These are phyloP conservation scores for Fragilariopsis cylindrus DNA, from an alignment of 108 stramenopile genomes.

Conservation along the genomic window DNA sequence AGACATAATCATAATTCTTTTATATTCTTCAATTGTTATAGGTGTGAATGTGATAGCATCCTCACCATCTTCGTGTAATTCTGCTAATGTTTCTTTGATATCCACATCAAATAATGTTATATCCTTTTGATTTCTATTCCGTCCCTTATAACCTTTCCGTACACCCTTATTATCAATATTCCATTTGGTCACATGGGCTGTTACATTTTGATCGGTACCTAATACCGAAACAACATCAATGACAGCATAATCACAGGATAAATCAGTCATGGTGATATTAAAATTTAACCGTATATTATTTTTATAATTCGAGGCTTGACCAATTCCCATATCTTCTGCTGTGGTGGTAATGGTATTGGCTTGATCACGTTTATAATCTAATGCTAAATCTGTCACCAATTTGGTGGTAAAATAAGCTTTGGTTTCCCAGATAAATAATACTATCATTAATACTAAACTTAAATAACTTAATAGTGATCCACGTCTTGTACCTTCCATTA, in stretches of 20 bases:
- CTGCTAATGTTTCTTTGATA: constrained; percentile 83
- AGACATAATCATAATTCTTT: constrained; percentile 55
- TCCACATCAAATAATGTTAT: constrained; percentile 55
- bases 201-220: constrained; percentile 96
- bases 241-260: constrained; percentile 88
- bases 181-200: constrained; percentile 92
- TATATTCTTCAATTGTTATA: constrained; percentile 39
- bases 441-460: constrained; percentile 58
- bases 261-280: constrained; percentile 93
- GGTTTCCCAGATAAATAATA: constrained; percentile 88
- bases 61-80: constrained; percentile 84
- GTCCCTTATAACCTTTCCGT: constrained; percentile 72
- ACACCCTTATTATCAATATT: constrained; percentile 89
- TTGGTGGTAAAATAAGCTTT: constrained; percentile 72
- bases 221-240: constrained; percentile 78
- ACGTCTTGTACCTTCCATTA: constrained; percentile 81
- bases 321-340: too few relatives aligned
- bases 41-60: constrained; percentile 75
- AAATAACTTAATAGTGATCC: constrained; percentile 73
- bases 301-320: too few relatives aligned
- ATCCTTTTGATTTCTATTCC: constrained; percentile 87
- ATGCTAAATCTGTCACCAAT: constrained; percentile 64
- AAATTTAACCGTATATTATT: constrained; percentile 79
- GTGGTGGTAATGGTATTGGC: neutral
- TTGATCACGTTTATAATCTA: constrained; percentile 67